Base-by-base conservation (phyloP, 2,329 filamentous ascomycete species). In the Venturia pyrina region DNA sequence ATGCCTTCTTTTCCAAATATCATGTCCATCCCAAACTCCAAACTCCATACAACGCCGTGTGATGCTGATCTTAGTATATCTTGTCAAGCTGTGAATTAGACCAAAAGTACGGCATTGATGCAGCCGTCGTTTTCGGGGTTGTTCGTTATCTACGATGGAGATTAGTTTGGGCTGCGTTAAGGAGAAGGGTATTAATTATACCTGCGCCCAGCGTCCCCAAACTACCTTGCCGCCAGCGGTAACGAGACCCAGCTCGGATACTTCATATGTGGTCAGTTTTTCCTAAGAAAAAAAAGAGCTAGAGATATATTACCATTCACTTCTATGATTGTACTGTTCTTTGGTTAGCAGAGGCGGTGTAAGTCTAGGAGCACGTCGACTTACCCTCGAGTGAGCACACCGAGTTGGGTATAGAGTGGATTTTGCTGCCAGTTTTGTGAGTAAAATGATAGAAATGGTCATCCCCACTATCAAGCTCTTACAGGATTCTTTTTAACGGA, bases 211-310 rank as follows among this genome's bases (percentile, higher is more conserved):
- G 70, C 90, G 83, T 71, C 91, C 92, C 93, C 93, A 97, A 7
- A 93, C 91, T 10, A 96, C 91, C 80, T 97, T 97, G 69, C 95
- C 95, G 68, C 87, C 88, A 1, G 93, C 89, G 2, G 95, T 98
- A 19, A 96, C 91, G 68, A 98, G 81, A 69, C 95, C 95, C 69
- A 98, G 78, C 76, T 99, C 95, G 66, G 85, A 89, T 40, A 97
- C 92, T 75, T 99, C 96, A 98, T 15, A 32, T 4, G n/a, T 4
- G 3, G 19, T 59, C 24, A 92, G 78, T 98, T 93, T 73, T 93
- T 86, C 2, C 2, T 28, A 4, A 68, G 89, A 85, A 69, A 70
- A 73, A 8, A 10, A 13, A 34, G 66, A 28, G 53, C 28, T 37
- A 17, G 19, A 59, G 19, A 59, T 17, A 40, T 43, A 6, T 37